These are phyloP conservation scores for Streptanthus diversifolius DNA, from an alignment of 345 rosid species.

Conservation along the genomic window DNA sequence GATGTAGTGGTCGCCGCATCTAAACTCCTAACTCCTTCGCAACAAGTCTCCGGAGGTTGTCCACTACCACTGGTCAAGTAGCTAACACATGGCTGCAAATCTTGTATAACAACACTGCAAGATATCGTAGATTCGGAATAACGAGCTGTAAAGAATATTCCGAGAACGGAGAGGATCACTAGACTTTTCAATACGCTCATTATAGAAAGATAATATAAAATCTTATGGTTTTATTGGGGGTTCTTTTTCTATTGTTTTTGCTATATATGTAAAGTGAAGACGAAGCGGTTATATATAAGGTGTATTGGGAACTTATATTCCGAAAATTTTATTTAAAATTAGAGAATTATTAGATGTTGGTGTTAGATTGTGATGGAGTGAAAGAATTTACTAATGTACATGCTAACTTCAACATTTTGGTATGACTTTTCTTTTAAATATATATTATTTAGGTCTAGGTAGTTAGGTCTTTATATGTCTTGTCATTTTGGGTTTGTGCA, in stretches of 20 bases:
- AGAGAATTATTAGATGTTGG: slow-evolving; percentile 21
- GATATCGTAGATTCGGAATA: slow-evolving; percentile 48
- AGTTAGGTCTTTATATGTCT: slow-evolving; percentile 10
- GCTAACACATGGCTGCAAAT: slow-evolving; percentile 64
- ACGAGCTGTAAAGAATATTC: slow-evolving; percentile 33
- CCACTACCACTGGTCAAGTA: slow-evolving; percentile 61
- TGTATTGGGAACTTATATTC: neutral
- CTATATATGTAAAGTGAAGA: neutral
- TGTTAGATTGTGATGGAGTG: slow-evolving; percentile 30
- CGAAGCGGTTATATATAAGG: slow-evolving; percentile 5
- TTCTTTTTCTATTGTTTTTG: neutral
- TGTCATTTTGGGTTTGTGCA: slow-evolving; percentile 30
- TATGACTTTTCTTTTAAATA: neutral
- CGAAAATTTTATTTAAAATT: slow-evolving; percentile 2
- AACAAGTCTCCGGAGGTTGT: slow-evolving; percentile 55
- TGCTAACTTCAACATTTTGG: slow-evolving; percentile 19
- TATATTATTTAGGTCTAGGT: slow-evolving; percentile 9
- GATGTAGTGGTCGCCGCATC: slow-evolving; percentile 47
- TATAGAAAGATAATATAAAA: neutral
- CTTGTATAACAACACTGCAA: slow-evolving; percentile 54
- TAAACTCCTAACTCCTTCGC: slow-evolving; percentile 50
- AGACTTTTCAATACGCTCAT: slow-evolving; percentile 14
- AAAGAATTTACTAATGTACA: slow-evolving; percentile 1
- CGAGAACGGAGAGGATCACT: slow-evolving; percentile 21
- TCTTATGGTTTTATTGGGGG: neutral